A percentile compares a stretch with the other conserved stretches of the same genome.
phyloP scores from a whole-genome alignment of 1,139 yeast species.

The Diutina mesorugosa region DNA sequence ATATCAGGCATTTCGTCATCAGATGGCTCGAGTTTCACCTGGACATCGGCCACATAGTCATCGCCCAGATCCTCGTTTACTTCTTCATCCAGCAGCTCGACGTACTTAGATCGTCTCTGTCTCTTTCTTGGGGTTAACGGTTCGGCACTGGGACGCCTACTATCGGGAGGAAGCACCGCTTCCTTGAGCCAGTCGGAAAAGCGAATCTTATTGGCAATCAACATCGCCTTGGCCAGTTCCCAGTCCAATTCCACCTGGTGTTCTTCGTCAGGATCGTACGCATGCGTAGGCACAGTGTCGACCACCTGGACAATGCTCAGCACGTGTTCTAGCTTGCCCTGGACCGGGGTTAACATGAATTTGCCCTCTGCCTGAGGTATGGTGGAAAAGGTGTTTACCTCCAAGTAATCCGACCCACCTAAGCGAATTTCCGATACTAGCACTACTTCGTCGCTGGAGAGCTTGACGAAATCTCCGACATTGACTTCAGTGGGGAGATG shows the following conservation, averaged over 20 bases:
- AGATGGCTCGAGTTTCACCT: slow-evolving; percentile 12
- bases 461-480: slow-evolving; percentile 27
- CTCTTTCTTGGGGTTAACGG: neutral
- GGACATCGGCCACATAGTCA: slow-evolving; percentile 4
- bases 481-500: slow-evolving; percentile 15
- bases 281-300: neutral
- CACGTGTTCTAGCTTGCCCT: neutral
- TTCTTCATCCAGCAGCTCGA: slow-evolving; percentile 4
- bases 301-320: neutral
- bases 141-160: neutral
- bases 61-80: slow-evolving; percentile 6
- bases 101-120: neutral
- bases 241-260: neutral
- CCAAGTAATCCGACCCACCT: neutral
- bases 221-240: neutral
- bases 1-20: slow-evolving; percentile 6
- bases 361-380: neutral
- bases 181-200: neutral
- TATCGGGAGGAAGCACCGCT: neutral
- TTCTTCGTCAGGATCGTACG: neutral
- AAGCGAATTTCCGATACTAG: neutral
- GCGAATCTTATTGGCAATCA: neutral
- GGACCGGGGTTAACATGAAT: neutral
- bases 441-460: slow-evolving; percentile 8
- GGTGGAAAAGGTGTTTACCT: neutral